Evolutionary conservation across 768 basidiomycete genomes (phyloP), one percentile per base, ranked within the genome.

Genomic region (Saitozyma podzolica): DNA sequence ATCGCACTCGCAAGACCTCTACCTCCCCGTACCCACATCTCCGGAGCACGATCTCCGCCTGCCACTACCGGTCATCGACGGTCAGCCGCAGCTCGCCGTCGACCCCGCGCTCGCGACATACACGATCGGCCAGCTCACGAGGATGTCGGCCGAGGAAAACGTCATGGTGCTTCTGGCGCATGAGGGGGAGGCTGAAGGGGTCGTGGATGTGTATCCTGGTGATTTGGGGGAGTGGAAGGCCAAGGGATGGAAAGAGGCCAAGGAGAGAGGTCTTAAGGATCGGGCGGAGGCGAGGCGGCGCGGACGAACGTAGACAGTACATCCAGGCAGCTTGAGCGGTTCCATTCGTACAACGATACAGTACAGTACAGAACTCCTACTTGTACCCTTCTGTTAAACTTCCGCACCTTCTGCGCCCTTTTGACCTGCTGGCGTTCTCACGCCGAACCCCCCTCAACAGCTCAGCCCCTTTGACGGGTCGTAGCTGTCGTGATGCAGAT

Each of bases 151-250:
- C 9, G 70, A 72, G 55, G 66, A 69, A 5, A 68, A 74, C 37
- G 50, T 74, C 41, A 72, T 74, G 70, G 68, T 67, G 13, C 19
- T 74, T 19, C 47, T 74, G 47, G 73, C 73, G 6, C 68, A 74
- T 54, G 73, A 74, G 41, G 63, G 53, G 8, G 64, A 68, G 41
- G 63, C 65, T 1, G 54, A 58, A 9, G 66, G 65, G 17, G 50
- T 70, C 6, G 40, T 68, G 16, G 62, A 62, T 10, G 37, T 42
- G 40, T 69, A 58, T 56, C 67, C 70, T 2, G 62, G 59, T n/a
- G 56, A 56, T 54, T 19, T 69, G n/a, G 50, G 56, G 29, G 39
- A 50, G 14, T 74, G 72, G 67, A 63, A 64, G 39, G 54, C 37
- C 9, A 57, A 58, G 11, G 72, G 67, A 6, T 74, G 64, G 69